Conservation (phyloP, 345 rosid species). For the Durio zibethinus region DNA sequence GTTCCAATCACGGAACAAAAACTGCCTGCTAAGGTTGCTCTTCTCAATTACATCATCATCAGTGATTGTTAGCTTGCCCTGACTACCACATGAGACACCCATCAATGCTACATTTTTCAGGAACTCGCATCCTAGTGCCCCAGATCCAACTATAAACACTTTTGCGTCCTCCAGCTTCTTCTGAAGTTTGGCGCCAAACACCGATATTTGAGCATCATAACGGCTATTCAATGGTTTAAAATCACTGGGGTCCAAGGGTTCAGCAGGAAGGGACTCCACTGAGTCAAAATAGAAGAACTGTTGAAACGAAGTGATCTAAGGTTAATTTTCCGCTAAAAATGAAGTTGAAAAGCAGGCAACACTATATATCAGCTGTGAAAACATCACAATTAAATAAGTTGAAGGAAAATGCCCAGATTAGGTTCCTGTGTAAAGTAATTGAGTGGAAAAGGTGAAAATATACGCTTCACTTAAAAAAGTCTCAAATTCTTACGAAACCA, state of each 20-base stretch:
- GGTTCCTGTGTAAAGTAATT: neutral
- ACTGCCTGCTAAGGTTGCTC: constrained; percentile 96
- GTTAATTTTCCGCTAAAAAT: constrained; percentile 9
- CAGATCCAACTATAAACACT: constrained; percentile 83
- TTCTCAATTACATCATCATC: constrained; percentile 98
- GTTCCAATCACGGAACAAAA: constrained; percentile 96
- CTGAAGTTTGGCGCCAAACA: constrained; percentile 85
- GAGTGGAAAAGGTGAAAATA: neutral
- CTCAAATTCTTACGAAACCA: neutral
- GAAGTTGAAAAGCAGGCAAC: neutral
- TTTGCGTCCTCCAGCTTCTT: constrained; percentile 81
- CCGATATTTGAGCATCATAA: constrained; percentile 93
- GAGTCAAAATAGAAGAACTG: constrained; percentile 94
- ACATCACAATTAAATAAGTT: neutral
- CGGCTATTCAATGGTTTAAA: constrained; percentile 68
- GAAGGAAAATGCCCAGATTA: neutral
- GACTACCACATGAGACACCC: constrained; percentile 84
- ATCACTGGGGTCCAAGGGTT: constrained; percentile 61
- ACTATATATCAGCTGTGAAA: neutral
- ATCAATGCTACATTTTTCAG: constrained; percentile 88
- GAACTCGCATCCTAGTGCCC: constrained; percentile 96
- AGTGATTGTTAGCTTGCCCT: constrained; percentile 84
- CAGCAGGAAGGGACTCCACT: constrained; percentile 76
- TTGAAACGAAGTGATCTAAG: constrained; percentile 21
- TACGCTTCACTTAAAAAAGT: neutral